Percentiles rank a stretch among this genome's conserved stretches.
Conservation (phyloP, 2,329 filamentous ascomycete genomes). For the Fusarium albosuccineum region DNA sequence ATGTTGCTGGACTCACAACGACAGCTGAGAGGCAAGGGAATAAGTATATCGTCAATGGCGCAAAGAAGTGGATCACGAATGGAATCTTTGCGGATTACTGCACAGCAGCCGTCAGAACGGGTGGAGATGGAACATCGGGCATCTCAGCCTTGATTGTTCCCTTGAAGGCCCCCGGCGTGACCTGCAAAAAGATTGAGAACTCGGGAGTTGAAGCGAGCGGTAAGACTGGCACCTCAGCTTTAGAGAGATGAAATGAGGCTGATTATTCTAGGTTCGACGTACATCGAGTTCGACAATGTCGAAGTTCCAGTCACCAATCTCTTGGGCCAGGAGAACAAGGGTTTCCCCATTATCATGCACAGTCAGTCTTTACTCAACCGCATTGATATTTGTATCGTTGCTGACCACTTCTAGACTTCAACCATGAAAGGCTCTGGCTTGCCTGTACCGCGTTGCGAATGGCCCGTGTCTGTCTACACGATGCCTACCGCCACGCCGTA, state of each 20-base stretch:
- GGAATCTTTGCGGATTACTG: conserved; percentile 4
- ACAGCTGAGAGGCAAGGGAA: neutral
- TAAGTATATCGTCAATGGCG: conserved; percentile 4
- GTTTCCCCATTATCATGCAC: conserved; percentile 3
- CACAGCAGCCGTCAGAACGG: neutral
- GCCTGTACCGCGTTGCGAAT: conserved; percentile 69
- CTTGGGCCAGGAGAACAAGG: neutral
- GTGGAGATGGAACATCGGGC: neutral
- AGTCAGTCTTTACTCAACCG: neutral
- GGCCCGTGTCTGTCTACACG: conserved; percentile 66
- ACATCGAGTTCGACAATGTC: conserved; percentile 3
- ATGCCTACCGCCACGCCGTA: conserved; percentile 64
- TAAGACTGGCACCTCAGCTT: neutral
- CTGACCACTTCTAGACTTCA: conserved; percentile 57
- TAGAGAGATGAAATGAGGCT: neutral
- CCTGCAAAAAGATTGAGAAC: neutral
- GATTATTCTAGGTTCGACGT: neutral
- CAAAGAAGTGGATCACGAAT: conserved; percentile 4
- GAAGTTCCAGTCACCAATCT: neutral
- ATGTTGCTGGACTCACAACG: conserved; percentile 1
- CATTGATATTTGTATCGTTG: neutral
- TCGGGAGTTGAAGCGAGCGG: neutral
- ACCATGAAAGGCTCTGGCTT: conserved; percentile 70
- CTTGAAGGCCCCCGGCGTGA: neutral
- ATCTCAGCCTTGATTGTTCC: neutral